Evolutionary conservation across 345 rosid species (phyloP).

Genomic region (Erysimum cheiranthoides): DNA sequence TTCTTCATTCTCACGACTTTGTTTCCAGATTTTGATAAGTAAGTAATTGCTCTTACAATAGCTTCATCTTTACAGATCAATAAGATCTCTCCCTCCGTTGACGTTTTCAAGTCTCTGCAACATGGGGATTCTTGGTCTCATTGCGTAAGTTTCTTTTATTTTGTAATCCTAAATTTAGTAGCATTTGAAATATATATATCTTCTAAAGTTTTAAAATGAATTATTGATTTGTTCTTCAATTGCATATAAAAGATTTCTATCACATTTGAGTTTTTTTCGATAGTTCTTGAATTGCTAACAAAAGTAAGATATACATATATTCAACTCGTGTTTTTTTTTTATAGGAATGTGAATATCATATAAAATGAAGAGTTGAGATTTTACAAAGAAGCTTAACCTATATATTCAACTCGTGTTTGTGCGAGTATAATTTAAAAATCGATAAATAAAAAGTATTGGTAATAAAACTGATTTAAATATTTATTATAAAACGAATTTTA

Average conservation of each 20-base stretch:
- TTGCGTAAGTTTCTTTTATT: slow-evolving; percentile 33
- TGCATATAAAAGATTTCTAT: background rate
- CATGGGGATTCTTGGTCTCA: slow-evolving; percentile 41
- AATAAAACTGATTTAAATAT: no score
- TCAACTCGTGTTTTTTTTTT: background rate
- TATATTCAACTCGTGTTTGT: background rate
- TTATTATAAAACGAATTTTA: no score
- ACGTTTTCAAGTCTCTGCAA: slow-evolving; percentile 34
- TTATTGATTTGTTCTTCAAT: slow-evolving; percentile 2
- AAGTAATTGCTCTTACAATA: background rate
- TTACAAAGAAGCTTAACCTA: no score
- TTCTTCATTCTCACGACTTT: slow-evolving; percentile 34
- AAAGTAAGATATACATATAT: no score
- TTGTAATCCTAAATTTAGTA: background rate
- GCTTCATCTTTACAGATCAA: slow-evolving; percentile 32
- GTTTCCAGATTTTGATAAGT: background rate
- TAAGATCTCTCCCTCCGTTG: slow-evolving; percentile 47
- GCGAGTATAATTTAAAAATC: background rate
- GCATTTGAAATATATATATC: slow-evolving; percentile 1
- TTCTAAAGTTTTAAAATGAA: background rate
- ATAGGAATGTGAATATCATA: no score
- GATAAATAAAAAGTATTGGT: background rate
- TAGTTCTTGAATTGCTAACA: background rate
- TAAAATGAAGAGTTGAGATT: no score
- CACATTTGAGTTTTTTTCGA: background rate